Evolutionary conservation across 1,139 yeast species (phyloP).

Genomic region (Barnettozyma hawaiiensis): DNA sequence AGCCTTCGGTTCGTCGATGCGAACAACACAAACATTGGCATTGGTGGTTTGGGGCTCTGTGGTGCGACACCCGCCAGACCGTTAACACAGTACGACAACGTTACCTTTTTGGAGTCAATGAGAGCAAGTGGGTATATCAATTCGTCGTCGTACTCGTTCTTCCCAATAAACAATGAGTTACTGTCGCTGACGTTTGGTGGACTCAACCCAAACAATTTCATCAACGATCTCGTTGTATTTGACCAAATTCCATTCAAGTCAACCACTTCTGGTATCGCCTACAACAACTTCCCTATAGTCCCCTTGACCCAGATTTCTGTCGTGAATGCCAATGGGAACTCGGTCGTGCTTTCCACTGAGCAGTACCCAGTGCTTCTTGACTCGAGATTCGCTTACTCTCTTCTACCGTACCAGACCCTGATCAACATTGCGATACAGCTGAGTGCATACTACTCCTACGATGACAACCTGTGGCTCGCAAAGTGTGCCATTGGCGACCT

Average conservation of each 20-base stretch:
- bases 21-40: conserved; percentile 36
- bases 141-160: conserved; percentile 52
- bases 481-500: conserved; percentile 49
- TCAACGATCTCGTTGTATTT: conserved; percentile 44
- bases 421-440: conserved; percentile 68
- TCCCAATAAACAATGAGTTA: conserved; percentile 32
- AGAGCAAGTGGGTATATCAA: conserved; percentile 32
- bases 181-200: conserved; percentile 56
- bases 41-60: conserved; percentile 58
- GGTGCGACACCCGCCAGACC: conserved; percentile 23
- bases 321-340: conserved; percentile 35
- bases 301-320: conserved; percentile 51
- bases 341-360: conserved; percentile 32
- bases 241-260: conserved; percentile 43
- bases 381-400: conserved; percentile 46
- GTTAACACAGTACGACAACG: not conserved
- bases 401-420: conserved; percentile 54
- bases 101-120: conserved; percentile 36
- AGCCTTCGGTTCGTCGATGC: conserved; percentile 32
- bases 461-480: conserved; percentile 57
- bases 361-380: conserved; percentile 56
- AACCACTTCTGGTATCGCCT: conserved; percentile 25
- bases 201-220: conserved; percentile 42
- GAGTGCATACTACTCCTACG: conserved; percentile 57
- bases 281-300: conserved; percentile 46